Percentiles rank a stretch among this genome's conserved stretches.
phyloP scores from a whole-genome alignment of 2,329 filamentous ascomycete species.

The Cadophora luteo-olivacea region DNA sequence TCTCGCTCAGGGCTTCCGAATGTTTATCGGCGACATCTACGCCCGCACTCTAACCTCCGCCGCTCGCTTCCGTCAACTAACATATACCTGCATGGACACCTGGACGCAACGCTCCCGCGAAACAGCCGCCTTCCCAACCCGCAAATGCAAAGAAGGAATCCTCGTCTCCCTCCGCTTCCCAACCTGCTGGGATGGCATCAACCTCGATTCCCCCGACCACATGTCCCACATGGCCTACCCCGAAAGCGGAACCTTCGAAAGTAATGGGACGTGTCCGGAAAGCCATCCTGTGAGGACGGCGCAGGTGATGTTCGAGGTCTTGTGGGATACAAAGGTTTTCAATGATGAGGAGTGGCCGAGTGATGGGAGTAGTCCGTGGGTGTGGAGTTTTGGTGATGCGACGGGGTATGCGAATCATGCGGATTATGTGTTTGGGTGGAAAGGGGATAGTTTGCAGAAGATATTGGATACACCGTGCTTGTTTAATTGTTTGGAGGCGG shows the following conservation, averaged over 20 bases:
- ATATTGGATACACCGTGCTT: slow-evolving; percentile 54
- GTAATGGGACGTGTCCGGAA: not conserved
- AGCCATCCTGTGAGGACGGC: slow-evolving; percentile 7
- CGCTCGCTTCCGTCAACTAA: slow-evolving; percentile 50
- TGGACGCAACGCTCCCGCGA: slow-evolving; percentile 48
- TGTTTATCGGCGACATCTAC: slow-evolving; percentile 51
- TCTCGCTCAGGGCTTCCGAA: slow-evolving; percentile 49
- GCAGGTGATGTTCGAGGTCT: slow-evolving; percentile 15
- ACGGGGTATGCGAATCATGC: slow-evolving; percentile 62
- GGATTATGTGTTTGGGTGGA: slow-evolving; percentile 65
- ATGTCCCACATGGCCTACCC: slow-evolving; percentile 18
- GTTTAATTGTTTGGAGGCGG: slow-evolving; percentile 50
- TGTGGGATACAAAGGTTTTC: slow-evolving; percentile 17
- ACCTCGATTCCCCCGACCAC: slow-evolving; percentile 37
- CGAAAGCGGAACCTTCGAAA: slow-evolving; percentile 3
- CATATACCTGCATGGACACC: slow-evolving; percentile 51
- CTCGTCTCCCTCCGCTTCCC: slow-evolving; percentile 44
- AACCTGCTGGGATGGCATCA: slow-evolving; percentile 40
- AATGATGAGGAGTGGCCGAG: slow-evolving; percentile 16
- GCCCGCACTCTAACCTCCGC: slow-evolving; percentile 46
- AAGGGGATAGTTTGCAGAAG: slow-evolving; percentile 54
- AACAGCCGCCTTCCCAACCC: slow-evolving; percentile 47
- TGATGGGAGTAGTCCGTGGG: slow-evolving; percentile 20
- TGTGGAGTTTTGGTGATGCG: slow-evolving; percentile 23
- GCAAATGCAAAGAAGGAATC: slow-evolving; percentile 43